phyloP scores from a whole-genome alignment of 2,329 filamentous ascomycete species.

The Tolypocladium ovalisporum region DNA sequence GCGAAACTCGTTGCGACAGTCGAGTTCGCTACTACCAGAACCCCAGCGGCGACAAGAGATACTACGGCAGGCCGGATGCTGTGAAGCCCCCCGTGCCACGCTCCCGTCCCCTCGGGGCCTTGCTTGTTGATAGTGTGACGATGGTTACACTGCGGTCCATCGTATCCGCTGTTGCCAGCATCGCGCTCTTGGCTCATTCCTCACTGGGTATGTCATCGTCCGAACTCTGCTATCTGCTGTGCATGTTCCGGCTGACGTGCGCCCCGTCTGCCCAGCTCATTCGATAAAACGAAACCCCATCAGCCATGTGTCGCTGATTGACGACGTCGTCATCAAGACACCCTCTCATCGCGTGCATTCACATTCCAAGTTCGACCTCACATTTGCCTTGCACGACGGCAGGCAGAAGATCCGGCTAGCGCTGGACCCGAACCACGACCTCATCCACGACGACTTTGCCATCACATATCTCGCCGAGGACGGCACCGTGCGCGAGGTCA shows the following conservation, averaged over 20 bases:
- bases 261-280: conserved; percentile 37
- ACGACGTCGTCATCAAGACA: conserved; percentile 67
- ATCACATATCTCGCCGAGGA: conserved; percentile 63
- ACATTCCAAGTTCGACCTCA: conserved; percentile 73
- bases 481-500: conserved; percentile 55
- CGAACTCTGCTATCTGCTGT: not conserved
- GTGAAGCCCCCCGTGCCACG: not conserved
- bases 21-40: too few species aligned
- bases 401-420: conserved; percentile 64
- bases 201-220: conserved; percentile 10
- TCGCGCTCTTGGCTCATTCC: conserved; percentile 11
- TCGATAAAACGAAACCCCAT: conserved; percentile 70
- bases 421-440: conserved; percentile 84
- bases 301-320: conserved; percentile 59
- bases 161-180: conserved; percentile 12
- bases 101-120: conserved; percentile 2
- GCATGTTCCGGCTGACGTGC: conserved; percentile 9
- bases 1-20: not conserved
- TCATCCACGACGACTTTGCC: conserved; percentile 65
- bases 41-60: not conserved
- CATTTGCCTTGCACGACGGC: conserved; percentile 61
- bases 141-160: conserved; percentile 16
- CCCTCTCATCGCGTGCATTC: conserved; percentile 70
- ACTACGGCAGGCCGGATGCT: conserved; percentile 1
- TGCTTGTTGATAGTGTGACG: conserved; percentile 2